phyloP scores from a whole-genome alignment of 2,329 filamentous ascomycete species.

The Apiospora malaysiana region DNA sequence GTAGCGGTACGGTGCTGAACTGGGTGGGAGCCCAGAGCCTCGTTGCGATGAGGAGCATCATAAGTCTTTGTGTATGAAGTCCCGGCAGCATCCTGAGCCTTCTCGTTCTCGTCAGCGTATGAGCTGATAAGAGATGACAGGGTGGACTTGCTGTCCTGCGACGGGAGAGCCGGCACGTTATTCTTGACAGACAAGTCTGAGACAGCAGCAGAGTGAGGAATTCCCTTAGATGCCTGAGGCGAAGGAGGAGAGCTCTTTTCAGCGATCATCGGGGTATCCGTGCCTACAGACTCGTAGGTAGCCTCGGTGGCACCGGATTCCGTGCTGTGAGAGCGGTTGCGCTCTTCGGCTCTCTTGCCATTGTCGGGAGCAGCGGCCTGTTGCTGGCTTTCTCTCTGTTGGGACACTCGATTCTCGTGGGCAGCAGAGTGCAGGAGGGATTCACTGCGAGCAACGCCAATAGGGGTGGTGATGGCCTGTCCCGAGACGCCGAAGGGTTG shows the following conservation, averaged over 20 bases:
- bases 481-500: not conserved
- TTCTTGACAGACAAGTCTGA: constrained; percentile 15
- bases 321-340: not conserved
- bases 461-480: not conserved
- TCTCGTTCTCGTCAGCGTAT: constrained; percentile 5
- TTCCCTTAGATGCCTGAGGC: not conserved
- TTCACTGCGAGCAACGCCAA: constrained; percentile 15
- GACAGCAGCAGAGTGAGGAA: constrained; percentile 15
- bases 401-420: not conserved
- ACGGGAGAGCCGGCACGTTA: not conserved
- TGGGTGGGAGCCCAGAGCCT: constrained; percentile 19
- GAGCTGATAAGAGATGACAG: constrained; percentile 14
- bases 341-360: not conserved
- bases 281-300: not conserved
- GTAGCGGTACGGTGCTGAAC: not conserved
- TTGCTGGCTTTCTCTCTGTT: not conserved
- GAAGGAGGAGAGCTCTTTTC: not conserved
- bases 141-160: constrained; percentile 1
- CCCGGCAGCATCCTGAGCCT: not conserved
- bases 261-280: not conserved
- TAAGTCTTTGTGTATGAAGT: not conserved
- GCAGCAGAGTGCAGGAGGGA: not conserved
- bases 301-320: not conserved
- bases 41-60: not conserved
- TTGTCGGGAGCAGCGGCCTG: not conserved